Conservation (phyloP, 306 rosid species). For the Cucurbita pepo region DNA sequence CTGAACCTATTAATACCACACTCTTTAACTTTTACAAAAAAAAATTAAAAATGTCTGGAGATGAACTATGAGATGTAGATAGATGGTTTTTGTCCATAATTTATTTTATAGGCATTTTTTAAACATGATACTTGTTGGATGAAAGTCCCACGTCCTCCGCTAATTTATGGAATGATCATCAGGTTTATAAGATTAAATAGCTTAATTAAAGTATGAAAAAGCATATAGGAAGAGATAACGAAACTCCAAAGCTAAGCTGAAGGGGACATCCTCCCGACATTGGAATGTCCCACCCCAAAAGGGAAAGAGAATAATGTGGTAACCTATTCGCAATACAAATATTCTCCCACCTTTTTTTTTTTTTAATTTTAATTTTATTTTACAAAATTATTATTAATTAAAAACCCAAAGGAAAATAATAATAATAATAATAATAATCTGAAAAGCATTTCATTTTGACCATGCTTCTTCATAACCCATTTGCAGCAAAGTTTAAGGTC, state of each 20-base stretch:
- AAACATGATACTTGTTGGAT: no score
- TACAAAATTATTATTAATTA: not conserved
- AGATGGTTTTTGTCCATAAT: no score
- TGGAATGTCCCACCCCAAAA: not conserved
- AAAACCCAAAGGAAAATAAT: not conserved
- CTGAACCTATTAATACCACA: no score
- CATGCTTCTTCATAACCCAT: not conserved
- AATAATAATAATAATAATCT: not conserved
- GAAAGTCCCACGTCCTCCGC: no score
- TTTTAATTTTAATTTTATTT: not conserved
- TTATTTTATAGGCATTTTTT: no score
- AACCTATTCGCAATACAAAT: slow-evolving; percentile 1
- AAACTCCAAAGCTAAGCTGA: not conserved
- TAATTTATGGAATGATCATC: no score
- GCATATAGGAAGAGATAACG: not conserved
- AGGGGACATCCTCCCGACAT: not conserved
- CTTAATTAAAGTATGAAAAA: not conserved
- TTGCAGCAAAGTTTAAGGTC: slow-evolving; percentile 2
- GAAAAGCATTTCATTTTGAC: not conserved
- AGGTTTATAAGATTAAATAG: no score
- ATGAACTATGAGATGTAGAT: no score
- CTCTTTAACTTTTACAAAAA: no score
- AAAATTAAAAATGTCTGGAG: no score
- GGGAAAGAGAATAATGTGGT: not conserved
- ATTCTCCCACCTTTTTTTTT: not conserved